Evolutionary conservation across 2,329 filamentous ascomycete species (phyloP).

Genomic region (Colletotrichum trifolii): DNA sequence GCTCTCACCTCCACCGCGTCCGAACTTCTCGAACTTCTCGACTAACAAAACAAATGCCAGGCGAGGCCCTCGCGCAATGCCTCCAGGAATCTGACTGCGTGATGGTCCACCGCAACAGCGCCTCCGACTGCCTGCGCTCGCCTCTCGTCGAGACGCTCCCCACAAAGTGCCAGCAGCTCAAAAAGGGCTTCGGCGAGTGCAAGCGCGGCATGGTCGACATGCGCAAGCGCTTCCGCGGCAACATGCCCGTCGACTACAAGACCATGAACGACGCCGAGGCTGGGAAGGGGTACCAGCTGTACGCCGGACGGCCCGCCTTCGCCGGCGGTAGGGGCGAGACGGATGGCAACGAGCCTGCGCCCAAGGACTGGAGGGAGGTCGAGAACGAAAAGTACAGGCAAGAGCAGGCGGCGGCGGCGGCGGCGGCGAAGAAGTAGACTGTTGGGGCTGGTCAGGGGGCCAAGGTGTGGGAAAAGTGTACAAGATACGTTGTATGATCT

Average conservation of each 20-base stretch:
- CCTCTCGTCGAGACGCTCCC: constrained; percentile 87
- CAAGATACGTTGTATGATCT: constrained; percentile 34
- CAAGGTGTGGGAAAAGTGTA: constrained; percentile 12
- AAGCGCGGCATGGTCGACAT: constrained; percentile 97
- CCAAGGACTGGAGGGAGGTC: constrained; percentile 71
- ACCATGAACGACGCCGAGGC: constrained; percentile 70
- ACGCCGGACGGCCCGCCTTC: constrained; percentile 81
- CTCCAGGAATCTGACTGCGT: constrained; percentile 97
- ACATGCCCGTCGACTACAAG: constrained; percentile 81
- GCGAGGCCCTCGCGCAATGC: constrained; percentile 91
- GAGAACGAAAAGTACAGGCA: constrained; percentile 71
- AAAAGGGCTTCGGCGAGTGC: constrained; percentile 93
- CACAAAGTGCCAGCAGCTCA: constrained; percentile 89
- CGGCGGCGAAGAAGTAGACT: constrained; percentile 39
- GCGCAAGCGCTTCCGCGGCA: constrained; percentile 97
- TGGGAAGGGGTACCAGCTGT: constrained; percentile 75
- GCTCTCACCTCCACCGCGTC: constrained; percentile 46
- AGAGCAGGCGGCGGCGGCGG: constrained; percentile 44
- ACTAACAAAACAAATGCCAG: constrained; percentile 57
- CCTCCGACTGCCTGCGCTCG: constrained; percentile 86
- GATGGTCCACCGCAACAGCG: constrained; percentile 87
- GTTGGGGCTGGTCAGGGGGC: constrained; percentile 9
- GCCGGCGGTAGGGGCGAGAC: constrained; percentile 71
- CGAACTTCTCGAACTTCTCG: neutral
- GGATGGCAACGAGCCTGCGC: constrained; percentile 72